These are phyloP conservation scores for Trichoderma aggressivum DNA, from an alignment of 2,329 filamentous ascomycete genomes.

Conservation along the genomic window DNA sequence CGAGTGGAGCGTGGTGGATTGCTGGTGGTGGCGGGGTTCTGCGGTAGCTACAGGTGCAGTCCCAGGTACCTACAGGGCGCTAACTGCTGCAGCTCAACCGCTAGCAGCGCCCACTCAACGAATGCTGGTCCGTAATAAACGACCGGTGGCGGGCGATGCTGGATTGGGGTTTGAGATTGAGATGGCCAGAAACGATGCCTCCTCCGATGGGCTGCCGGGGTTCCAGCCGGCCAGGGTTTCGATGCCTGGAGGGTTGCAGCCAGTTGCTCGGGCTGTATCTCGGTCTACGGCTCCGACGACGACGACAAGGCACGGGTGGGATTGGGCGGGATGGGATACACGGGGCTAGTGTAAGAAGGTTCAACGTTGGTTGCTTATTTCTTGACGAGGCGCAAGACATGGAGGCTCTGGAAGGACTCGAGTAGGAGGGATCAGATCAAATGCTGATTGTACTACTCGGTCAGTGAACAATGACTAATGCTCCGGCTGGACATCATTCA, in stretches of 20 bases:
- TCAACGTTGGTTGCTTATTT: background rate
- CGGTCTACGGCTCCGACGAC: background rate
- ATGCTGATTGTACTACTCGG: background rate
- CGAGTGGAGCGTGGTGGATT: background rate
- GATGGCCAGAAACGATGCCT: background rate
- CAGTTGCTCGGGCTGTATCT: conserved; percentile 8
- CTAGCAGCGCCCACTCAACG: background rate
- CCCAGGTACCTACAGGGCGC: background rate
- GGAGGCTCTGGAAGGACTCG: background rate
- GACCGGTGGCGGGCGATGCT: background rate
- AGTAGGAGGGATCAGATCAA: background rate
- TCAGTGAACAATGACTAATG: background rate
- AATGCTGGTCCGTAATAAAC: background rate
- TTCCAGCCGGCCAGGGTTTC: conserved; percentile 10
- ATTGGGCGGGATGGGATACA: background rate
- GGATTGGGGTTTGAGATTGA: background rate
- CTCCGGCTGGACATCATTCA: background rate
- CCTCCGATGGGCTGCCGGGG: background rate
- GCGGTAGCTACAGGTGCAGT: background rate
- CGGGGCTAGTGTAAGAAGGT: background rate
- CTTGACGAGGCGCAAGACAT: background rate
- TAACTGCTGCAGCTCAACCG: background rate
- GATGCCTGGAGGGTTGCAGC: conserved; percentile 3
- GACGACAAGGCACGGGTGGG: background rate
- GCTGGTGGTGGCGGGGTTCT: conserved; percentile 13